These are phyloP conservation scores for Penicillium sp. DNA, from an alignment of 2,329 filamentous ascomycete genomes.

Conservation along the genomic window DNA sequence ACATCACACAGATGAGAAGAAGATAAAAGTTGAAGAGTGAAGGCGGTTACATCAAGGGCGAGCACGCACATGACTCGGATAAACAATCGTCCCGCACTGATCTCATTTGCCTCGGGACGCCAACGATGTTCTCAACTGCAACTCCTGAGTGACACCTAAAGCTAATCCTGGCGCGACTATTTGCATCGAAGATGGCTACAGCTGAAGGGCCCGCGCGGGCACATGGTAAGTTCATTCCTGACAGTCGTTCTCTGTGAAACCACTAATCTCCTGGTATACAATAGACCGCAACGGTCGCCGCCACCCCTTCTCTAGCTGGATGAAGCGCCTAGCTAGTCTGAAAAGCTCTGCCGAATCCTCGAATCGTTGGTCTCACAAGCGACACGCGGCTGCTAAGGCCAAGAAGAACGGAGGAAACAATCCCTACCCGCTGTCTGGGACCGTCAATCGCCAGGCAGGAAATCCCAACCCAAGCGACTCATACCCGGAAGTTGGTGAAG, in stretches of 20 bases:
- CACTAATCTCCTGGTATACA: slow-evolving; percentile 20
- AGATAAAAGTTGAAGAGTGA: neutral
- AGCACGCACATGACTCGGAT: slow-evolving; percentile 30
- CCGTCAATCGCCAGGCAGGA: slow-evolving; percentile 38
- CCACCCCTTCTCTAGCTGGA: slow-evolving; percentile 86
- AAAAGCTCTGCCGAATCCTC: slow-evolving; percentile 66
- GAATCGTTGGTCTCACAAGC: slow-evolving; percentile 41
- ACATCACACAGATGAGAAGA: neutral
- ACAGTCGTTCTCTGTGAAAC: slow-evolving; percentile 7
- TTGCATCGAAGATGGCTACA: slow-evolving; percentile 30
- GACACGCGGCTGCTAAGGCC: slow-evolving; percentile 31
- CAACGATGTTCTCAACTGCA: slow-evolving; percentile 1
- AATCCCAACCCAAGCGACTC: slow-evolving; percentile 47
- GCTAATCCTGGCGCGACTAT: neutral
- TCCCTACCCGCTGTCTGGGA: slow-evolving; percentile 83
- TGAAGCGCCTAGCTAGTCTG: slow-evolving; percentile 88
- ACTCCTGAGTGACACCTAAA: slow-evolving; percentile 7
- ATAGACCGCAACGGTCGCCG: slow-evolving; percentile 72
- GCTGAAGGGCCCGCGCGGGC: slow-evolving; percentile 39
- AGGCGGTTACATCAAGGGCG: slow-evolving; percentile 14
- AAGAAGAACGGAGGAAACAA: slow-evolving; percentile 75
- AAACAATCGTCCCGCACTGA: slow-evolving; percentile 21
- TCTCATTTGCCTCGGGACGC: slow-evolving; percentile 15
- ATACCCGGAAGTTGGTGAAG: slow-evolving; percentile 53
- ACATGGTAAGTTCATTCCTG: slow-evolving; percentile 41